Evolutionary conservation across 192 early-diverging fungal species (phyloP).

Genomic region (Dimargaris verticillata): DNA sequence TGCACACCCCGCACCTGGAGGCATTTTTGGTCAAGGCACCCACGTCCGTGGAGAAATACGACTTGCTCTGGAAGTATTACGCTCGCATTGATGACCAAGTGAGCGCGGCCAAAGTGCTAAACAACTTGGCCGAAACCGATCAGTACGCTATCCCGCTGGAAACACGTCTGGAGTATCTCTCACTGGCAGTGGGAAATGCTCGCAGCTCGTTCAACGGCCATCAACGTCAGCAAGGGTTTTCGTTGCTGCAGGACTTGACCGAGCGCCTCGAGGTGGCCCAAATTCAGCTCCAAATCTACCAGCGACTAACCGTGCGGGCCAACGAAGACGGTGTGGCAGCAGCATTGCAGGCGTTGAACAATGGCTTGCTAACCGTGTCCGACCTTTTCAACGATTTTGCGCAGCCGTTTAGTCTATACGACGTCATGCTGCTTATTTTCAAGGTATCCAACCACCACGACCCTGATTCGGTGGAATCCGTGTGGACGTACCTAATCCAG

Average conservation of each 20-base stretch:
- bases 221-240: not conserved
- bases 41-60: slow-evolving; percentile 19
- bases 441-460: slow-evolving; percentile 38
- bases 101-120: slow-evolving; percentile 38
- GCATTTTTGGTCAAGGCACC: slow-evolving; percentile 14
- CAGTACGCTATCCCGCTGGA: slow-evolving; percentile 20
- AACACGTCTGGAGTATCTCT: slow-evolving; percentile 40
- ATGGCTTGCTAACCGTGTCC: slow-evolving; percentile 17
- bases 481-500: slow-evolving; percentile 21
- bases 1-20: slow-evolving; percentile 22
- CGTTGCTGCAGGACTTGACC: slow-evolving; percentile 33
- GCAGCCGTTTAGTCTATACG: slow-evolving; percentile 27
- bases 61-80: slow-evolving; percentile 54
- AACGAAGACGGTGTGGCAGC: not conserved
- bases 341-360: slow-evolving; percentile 13
- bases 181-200: slow-evolving; percentile 41
- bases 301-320: not conserved
- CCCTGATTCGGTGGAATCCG: slow-evolving; percentile 14
- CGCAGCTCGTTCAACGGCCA: slow-evolving; percentile 33
- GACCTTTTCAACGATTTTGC: slow-evolving; percentile 37
- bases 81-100: slow-evolving; percentile 34
- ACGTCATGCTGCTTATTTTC: slow-evolving; percentile 34
- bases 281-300: slow-evolving; percentile 25
- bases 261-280: slow-evolving; percentile 41
- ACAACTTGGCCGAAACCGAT: slow-evolving; percentile 23